These are phyloP conservation scores for Emydomyces testavorans DNA, from an alignment of 2,329 filamentous ascomycete species.

Conservation along the genomic window DNA sequence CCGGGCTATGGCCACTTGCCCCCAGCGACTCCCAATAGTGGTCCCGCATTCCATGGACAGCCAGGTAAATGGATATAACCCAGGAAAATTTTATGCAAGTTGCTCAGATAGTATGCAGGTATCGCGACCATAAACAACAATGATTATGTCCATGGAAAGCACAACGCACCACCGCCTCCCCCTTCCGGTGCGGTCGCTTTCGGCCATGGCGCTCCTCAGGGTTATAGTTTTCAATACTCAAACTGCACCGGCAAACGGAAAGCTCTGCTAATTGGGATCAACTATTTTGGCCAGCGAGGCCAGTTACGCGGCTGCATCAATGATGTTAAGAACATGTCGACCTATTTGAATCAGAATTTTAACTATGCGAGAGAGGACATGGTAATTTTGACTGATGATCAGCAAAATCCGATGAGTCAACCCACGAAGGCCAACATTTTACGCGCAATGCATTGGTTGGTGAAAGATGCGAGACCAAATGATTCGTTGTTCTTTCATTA, in stretches of 20 bases:
- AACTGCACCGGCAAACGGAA: constrained; percentile 81
- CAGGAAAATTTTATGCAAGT: not conserved
- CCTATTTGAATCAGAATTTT: constrained; percentile 77
- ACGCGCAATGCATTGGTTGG: constrained; percentile 93
- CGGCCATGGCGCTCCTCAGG: constrained; percentile 65
- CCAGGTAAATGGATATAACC: constrained; percentile 24
- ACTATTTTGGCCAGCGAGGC: constrained; percentile 87
- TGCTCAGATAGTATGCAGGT: constrained; percentile 15
- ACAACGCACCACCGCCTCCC: constrained; percentile 52
- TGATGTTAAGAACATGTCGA: constrained; percentile 93
- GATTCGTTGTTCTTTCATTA: constrained; percentile 98
- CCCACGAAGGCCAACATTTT: constrained; percentile 93
- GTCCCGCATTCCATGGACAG: constrained; percentile 32
- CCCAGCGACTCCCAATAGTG: constrained; percentile 25
- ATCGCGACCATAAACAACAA: constrained; percentile 38
- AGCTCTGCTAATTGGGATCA: constrained; percentile 85
- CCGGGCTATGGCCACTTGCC: constrained; percentile 5
- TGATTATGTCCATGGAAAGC: constrained; percentile 47
- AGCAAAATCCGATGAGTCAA: constrained; percentile 94
- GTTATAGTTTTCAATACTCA: constrained; percentile 82
- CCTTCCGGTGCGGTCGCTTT: constrained; percentile 59
- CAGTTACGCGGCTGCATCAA: constrained; percentile 92
- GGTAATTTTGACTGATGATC: constrained; percentile 92
- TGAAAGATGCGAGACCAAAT: constrained; percentile 83
- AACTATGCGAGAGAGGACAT: constrained; percentile 92